Evolutionary conservation across 2,329 filamentous ascomycete species (phyloP).

Genomic region (Aureobasidium sp.): DNA sequence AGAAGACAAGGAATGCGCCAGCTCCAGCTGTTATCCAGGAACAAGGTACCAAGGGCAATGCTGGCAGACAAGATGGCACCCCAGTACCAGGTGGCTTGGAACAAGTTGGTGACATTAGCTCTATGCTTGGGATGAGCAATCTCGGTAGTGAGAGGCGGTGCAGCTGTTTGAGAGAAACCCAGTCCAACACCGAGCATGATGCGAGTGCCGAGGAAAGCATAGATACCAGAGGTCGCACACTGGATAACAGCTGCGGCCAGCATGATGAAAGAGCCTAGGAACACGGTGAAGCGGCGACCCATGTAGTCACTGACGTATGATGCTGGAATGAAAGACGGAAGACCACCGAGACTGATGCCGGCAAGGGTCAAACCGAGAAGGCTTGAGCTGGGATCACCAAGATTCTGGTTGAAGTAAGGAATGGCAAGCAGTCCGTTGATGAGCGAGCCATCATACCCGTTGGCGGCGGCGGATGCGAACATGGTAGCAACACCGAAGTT

Average conservation of each 20-base stretch:
- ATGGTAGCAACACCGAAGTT: conserved; percentile 27
- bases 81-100: conserved; percentile 30
- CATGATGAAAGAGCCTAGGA: conserved; percentile 27
- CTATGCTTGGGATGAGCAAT: conserved; percentile 17
- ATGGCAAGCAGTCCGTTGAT: conserved; percentile 42
- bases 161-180: conserved; percentile 35
- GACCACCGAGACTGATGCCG: conserved; percentile 31
- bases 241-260: conserved; percentile 27
- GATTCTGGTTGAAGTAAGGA: conserved; percentile 37
- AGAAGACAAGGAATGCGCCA: conserved; percentile 32
- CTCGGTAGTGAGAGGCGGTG: conserved; percentile 14
- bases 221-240: conserved; percentile 29
- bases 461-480: conserved; percentile 30
- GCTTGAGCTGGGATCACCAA: conserved; percentile 30
- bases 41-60: conserved; percentile 28
- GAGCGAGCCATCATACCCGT: conserved; percentile 34
- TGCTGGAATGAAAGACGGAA: conserved; percentile 29
- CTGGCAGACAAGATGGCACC: conserved; percentile 31
- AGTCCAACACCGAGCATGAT: conserved; percentile 39
- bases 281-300: conserved; percentile 31
- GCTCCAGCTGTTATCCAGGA: conserved; percentile 27
- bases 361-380: conserved; percentile 33
- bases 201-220: conserved; percentile 26
- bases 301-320: conserved; percentile 28
- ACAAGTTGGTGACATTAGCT: conserved; percentile 38